Percentiles rank a stretch among this genome's conserved stretches.
phyloP scores from a whole-genome alignment of 805 yeast species.

The Zygosaccharomyces kombuchaensis region DNA sequence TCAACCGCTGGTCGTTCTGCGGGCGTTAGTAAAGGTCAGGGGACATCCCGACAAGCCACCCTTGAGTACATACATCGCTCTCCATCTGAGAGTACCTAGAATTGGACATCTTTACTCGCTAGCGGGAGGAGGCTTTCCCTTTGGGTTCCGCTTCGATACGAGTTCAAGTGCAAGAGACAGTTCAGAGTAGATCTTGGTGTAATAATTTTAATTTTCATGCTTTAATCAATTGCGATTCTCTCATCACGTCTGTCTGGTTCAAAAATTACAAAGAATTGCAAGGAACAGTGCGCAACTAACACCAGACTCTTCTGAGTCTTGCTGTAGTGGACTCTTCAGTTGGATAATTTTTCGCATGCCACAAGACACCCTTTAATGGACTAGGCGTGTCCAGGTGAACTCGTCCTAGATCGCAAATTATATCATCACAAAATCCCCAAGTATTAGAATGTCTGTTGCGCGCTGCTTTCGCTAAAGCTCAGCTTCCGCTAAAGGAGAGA shows the following conservation, averaged over 20 bases:
- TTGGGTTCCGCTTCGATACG: too few species aligned
- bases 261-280: conserved; percentile 1
- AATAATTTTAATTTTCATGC: conserved; percentile 34
- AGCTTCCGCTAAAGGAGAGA: not conserved
- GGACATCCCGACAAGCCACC: not conserved
- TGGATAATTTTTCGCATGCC: conserved; percentile 36
- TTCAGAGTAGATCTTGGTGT: conserved; percentile 45
- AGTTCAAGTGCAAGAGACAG: conserved; percentile 1
- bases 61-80: conserved; percentile 21
- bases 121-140: not conserved
- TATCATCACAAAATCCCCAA: conserved; percentile 39
- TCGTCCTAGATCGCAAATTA: conserved; percentile 52
- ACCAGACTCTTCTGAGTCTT: conserved; percentile 17
- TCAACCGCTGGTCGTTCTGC: conserved; percentile 60
- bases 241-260: conserved; percentile 28
- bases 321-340: conserved; percentile 21
- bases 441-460: not conserved
- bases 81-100: conserved; percentile 33
- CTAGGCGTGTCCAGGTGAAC: conserved; percentile 46
- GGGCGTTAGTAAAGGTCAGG: conserved; percentile 3
- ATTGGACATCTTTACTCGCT: conserved; percentile 25
- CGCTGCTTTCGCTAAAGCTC: too few species aligned
- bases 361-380: conserved; percentile 37
- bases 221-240: conserved; percentile 35
- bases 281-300: conserved; percentile 12